A percentile compares a stretch with the other conserved stretches of the same genome.
Evolutionary conservation across 1,284 basidiomycete species (phyloP).

Genomic region (Cutaneotrichosporon dermatis): DNA sequence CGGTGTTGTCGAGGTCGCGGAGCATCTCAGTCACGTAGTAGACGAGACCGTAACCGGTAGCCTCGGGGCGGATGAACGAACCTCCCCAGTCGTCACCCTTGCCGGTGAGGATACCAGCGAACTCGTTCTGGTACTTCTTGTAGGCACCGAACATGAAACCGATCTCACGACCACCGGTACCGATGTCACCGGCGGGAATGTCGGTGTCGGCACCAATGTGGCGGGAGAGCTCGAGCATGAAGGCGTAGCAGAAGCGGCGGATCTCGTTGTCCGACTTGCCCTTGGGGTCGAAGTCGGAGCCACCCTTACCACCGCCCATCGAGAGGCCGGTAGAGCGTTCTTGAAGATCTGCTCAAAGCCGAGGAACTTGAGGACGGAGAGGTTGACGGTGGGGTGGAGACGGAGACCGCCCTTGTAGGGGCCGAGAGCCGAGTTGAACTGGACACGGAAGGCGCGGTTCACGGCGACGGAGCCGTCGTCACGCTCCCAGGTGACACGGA

Average conservation of each 20-base stretch:
- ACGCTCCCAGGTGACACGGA: conserved; percentile 75
- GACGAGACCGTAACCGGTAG: conserved; percentile 68
- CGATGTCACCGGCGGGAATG: conserved; percentile 74
- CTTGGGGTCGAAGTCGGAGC: conserved; percentile 73
- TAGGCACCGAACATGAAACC: conserved; percentile 70
- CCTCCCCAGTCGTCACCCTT: conserved; percentile 72
- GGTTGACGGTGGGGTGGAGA: conserved; percentile 74
- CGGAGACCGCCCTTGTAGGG: conserved; percentile 78
- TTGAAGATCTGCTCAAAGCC: conserved; percentile 81
- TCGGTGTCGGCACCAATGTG: conserved; percentile 72
- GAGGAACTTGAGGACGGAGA: conserved; percentile 80
- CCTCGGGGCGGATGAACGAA: conserved; percentile 67
- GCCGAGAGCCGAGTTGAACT: conserved; percentile 77
- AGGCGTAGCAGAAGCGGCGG: conserved; percentile 62
- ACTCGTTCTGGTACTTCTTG: conserved; percentile 71
- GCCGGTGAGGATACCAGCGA: conserved; percentile 70
- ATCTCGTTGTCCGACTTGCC: conserved; percentile 74
- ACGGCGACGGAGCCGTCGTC: conserved; percentile 65
- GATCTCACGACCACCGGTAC: conserved; percentile 64
- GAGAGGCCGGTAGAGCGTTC: conserved; percentile 74
- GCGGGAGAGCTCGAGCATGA: conserved; percentile 68
- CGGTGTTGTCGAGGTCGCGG: conserved; percentile 49
- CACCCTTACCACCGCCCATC: conserved; percentile 73
- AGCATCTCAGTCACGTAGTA: conserved; percentile 65
- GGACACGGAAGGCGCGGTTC: conserved; percentile 72